phyloP scores from a whole-genome alignment of 1,139 yeast genomes.

The Ogataea hybrid region DNA sequence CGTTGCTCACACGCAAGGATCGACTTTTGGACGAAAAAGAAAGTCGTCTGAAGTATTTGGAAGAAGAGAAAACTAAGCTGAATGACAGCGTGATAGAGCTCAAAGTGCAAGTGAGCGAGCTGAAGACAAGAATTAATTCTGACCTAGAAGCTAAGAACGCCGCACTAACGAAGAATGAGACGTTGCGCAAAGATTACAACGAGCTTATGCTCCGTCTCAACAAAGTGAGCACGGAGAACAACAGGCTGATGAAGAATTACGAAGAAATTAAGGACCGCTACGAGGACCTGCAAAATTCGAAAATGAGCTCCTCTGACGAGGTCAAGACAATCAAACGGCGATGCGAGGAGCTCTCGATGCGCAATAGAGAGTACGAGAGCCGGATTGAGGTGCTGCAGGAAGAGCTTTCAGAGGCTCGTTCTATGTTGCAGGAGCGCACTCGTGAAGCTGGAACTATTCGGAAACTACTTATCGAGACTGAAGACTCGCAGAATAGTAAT shows the following conservation, averaged over 20 bases:
- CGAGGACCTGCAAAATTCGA: slow-evolving; percentile 46
- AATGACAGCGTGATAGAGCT: slow-evolving; percentile 42
- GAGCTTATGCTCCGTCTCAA: slow-evolving; percentile 36
- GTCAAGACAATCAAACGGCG: slow-evolving; percentile 64
- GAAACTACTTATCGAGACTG: slow-evolving; percentile 64
- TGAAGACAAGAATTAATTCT: slow-evolving; percentile 38
- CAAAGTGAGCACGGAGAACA: slow-evolving; percentile 50
- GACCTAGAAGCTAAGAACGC: slow-evolving; percentile 40
- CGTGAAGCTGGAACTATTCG: slow-evolving; percentile 76
- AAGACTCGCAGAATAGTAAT: slow-evolving; percentile 52
- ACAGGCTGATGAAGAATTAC: slow-evolving; percentile 47
- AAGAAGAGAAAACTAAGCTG: slow-evolving; percentile 40
- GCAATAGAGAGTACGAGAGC: slow-evolving; percentile 60
- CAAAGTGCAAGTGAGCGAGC: slow-evolving; percentile 42
- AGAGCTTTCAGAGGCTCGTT: slow-evolving; percentile 71
- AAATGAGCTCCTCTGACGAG: slow-evolving; percentile 50
- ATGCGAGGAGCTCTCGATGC: slow-evolving; percentile 72
- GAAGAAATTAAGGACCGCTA: slow-evolving; percentile 52
- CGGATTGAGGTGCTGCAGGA: slow-evolving; percentile 72
- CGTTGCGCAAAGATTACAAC: slow-evolving; percentile 36
- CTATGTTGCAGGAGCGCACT: slow-evolving; percentile 72
- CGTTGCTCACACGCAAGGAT: slow-evolving; percentile 28
- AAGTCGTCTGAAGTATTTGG: slow-evolving; percentile 37
- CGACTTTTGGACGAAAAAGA: slow-evolving; percentile 27
- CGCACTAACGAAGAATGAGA: slow-evolving; percentile 40